Evolutionary conservation across 169 alveolate genomes (phyloP).

Genomic region (Plasmodium blacklocki): DNA sequence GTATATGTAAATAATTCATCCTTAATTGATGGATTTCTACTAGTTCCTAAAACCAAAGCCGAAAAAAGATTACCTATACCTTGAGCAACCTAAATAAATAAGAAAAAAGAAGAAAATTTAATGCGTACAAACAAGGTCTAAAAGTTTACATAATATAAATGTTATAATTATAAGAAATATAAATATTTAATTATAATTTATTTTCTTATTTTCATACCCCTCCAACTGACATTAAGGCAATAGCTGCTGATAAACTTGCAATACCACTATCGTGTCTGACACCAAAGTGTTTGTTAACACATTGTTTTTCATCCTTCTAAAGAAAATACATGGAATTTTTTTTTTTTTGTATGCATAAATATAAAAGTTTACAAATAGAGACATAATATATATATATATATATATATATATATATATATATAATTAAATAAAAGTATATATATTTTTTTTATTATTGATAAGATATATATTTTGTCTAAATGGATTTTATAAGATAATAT

Average conservation of each 20-base stretch:
- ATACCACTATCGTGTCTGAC: conserved; percentile 88
- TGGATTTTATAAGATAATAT: no score
- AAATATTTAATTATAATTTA: not conserved
- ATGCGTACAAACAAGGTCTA: not conserved
- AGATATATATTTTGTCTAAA: no score
- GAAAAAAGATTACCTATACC: conserved; percentile 93
- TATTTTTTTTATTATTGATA: no score
- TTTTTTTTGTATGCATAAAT: no score
- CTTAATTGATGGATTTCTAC: conserved; percentile 91
- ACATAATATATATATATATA: no score
- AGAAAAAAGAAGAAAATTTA: not conserved
- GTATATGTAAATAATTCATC: conserved; percentile 93
- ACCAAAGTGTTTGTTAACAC: conserved; percentile 74
- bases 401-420: no score
- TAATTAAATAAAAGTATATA: no score
- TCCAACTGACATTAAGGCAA: conserved; percentile 88
- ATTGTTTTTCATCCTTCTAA: conserved; percentile 42
- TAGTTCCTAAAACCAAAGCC: conserved; percentile 92
- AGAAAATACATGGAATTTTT: not conserved
- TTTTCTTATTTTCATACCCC: conserved; percentile 72
- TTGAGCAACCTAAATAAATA: conserved; percentile 85
- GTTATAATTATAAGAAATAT: no score
- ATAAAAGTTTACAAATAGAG: no score
- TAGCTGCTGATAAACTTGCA: conserved; percentile 88
- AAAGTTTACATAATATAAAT: not conserved